These are phyloP conservation scores for Fraxinus platypoda DNA, from an alignment of 305 asterid species.

Conservation along the genomic window DNA sequence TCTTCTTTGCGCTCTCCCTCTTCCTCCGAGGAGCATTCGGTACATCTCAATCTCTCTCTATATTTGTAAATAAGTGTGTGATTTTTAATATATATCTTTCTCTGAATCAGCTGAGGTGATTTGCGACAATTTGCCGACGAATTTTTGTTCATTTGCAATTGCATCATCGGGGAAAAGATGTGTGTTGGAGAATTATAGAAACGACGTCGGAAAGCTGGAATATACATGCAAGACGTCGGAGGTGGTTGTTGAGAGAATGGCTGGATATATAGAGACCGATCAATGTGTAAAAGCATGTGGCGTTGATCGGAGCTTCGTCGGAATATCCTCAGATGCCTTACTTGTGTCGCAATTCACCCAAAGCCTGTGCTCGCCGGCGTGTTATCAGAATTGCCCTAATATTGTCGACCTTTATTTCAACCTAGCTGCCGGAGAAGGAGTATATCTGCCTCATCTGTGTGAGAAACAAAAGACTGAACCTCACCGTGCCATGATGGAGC, in stretches of 20 bases:
- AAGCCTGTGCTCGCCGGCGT: slow-evolving; percentile 57
- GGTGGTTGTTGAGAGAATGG: slow-evolving; percentile 50
- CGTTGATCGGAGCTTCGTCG: slow-evolving; percentile 49
- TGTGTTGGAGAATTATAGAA: slow-evolving; percentile 53
- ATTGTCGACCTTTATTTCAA: slow-evolving; percentile 67
- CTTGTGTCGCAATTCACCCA: slow-evolving; percentile 43
- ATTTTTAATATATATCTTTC: background rate
- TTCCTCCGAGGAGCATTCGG: slow-evolving; percentile 54
- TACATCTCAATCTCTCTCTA: slow-evolving; percentile 14
- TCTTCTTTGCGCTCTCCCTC: slow-evolving; percentile 62
- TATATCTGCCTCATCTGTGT: slow-evolving; percentile 53
- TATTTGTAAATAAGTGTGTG: background rate
- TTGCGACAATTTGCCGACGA: slow-evolving; percentile 61
- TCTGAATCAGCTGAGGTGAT: slow-evolving; percentile 48
- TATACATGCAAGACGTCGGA: slow-evolving; percentile 76
- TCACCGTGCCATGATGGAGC: slow-evolving; percentile 54
- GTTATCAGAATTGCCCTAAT: slow-evolving; percentile 66
- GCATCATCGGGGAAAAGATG: slow-evolving; percentile 89
- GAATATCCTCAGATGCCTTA: slow-evolving; percentile 66
- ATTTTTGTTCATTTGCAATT: slow-evolving; percentile 60
- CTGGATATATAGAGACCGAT: slow-evolving; percentile 63
- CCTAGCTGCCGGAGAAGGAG: slow-evolving; percentile 81
- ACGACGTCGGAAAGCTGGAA: slow-evolving; percentile 34
- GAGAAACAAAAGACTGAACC: slow-evolving; percentile 45
- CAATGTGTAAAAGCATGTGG: slow-evolving; percentile 62